Base-by-base conservation (phyloP, 805 yeast genomes). In the Yarrowia phangngaensis region DNA sequence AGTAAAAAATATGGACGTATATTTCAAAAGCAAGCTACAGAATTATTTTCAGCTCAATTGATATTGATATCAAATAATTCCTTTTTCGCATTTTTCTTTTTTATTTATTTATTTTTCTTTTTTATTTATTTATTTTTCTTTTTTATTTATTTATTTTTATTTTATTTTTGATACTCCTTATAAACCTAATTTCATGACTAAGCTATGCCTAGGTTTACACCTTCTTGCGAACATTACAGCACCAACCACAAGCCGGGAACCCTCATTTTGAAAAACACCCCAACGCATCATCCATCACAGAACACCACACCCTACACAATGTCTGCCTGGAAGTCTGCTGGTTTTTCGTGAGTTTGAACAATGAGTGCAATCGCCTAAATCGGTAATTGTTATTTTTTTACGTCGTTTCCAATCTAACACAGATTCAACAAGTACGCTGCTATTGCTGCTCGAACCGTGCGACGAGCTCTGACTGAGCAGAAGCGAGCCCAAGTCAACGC, bases 351-450 rank as follows among this genome's bases (percentile, higher is more conserved):
- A 43, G 65, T 58, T 23, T 14, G 17, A 27, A n/a, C 20, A 17
- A 12, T 8, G 19, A 12, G 20, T 16, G 28, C 48, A 20, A 20
- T 29, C 16, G 11, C 9, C 13, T n/a, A n/a, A n/a, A n/a, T n/a
- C 35, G 35, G 20, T 35, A 41, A 41, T 41, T 41, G 48, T 11
- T 26, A 34, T 8, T 13, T 8, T 16, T 41, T 29, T 20, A 1
- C 16, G 8, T 20, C 27, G 9, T 9, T 11, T 15, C 15, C 35
- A 27, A 11, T 20, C 48, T 41, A 41, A 41, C 48, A 36, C 55
- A 77, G 83, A 57, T 79, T 83, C 74, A 86, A 85, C 83, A 84
- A 82, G 68, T 90, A 90, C 71, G 75, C 89, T 68, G 78, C 95
- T 58, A 76, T 90, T 64, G 85, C 96, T 63, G 95, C 96, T 64